phyloP scores from a whole-genome alignment of 441 rosid genomes.

The Populus tomentosa region DNA sequence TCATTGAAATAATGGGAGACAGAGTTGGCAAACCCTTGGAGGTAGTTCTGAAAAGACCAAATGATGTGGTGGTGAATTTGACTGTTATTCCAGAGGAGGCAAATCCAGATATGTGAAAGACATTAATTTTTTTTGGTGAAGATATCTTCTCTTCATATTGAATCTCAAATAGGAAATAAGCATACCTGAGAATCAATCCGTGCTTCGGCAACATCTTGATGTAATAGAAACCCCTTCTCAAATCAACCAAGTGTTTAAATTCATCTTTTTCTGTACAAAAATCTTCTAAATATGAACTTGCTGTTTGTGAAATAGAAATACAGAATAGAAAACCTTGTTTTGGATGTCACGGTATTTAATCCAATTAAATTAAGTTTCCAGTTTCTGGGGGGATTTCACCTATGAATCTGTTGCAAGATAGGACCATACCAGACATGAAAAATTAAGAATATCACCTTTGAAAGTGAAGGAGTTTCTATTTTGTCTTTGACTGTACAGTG shows the following conservation, averaged over 20 bases:
- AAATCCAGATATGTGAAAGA: conserved; percentile 50
- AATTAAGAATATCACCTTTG: not conserved
- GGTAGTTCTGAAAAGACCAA: conserved; percentile 57
- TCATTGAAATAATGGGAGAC: conserved; percentile 64
- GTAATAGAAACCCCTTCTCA: not conserved
- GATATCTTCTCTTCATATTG: not conserved
- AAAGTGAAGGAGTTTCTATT: not conserved
- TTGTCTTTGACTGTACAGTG: not conserved
- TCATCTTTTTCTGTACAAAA: not conserved
- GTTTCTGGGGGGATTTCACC: not conserved
- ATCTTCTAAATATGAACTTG: not conserved
- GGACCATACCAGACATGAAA: not conserved
- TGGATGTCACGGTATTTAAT: not conserved
- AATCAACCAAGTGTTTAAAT: not conserved
- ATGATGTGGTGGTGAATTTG: conserved; percentile 31
- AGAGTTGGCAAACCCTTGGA: conserved; percentile 50
- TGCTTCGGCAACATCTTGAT: not conserved
- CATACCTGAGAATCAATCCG: not conserved
- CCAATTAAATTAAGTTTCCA: no score
- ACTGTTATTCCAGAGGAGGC: conserved; percentile 77
- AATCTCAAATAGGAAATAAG: not conserved
- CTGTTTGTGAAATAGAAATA: not conserved
- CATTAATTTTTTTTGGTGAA: not conserved
- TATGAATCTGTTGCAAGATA: not conserved
- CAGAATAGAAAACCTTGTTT: not conserved